A percentile compares a stretch with the other conserved stretches of the same genome.
Conservation (phyloP, 2,329 filamentous ascomycete species). For the Exophiala dermatitidis region DNA sequence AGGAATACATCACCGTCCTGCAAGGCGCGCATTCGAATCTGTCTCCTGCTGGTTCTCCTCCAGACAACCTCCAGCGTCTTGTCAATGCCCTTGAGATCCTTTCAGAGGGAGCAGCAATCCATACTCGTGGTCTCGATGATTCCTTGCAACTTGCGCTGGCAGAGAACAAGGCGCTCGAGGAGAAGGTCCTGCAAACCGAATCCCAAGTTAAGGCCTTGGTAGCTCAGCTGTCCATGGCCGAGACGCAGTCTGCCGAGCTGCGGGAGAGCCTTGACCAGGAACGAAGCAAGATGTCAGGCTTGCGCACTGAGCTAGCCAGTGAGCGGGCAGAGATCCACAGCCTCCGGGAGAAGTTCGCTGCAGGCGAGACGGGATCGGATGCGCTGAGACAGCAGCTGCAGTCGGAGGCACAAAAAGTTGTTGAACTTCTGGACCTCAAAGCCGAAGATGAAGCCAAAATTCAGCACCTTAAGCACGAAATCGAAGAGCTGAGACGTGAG, state of each 20-base stretch:
- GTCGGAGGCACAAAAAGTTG: constrained; percentile 66
- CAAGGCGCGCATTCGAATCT: constrained; percentile 55
- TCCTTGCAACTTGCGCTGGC: constrained; percentile 54
- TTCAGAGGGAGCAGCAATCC: constrained; percentile 54
- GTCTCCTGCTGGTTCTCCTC: constrained; percentile 46
- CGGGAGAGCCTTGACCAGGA: constrained; percentile 48
- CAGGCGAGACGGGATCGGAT: constrained; percentile 78
- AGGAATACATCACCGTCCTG: constrained; percentile 49
- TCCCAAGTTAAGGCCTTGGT: constrained; percentile 50
- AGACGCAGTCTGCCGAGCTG: constrained; percentile 47
- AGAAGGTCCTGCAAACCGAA: constrained; percentile 50
- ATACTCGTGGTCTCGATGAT: constrained; percentile 53
- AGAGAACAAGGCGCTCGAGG: constrained; percentile 56
- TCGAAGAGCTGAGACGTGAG: constrained; percentile 61
- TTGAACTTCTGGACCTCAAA: constrained; percentile 61
- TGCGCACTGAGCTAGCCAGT: constrained; percentile 52
- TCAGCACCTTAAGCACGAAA: constrained; percentile 67
- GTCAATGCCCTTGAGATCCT: constrained; percentile 54
- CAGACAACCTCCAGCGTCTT: constrained; percentile 52
- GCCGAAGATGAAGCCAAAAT: constrained; percentile 69
- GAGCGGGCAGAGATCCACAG: constrained; percentile 62
- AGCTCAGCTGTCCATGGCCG: constrained; percentile 44
- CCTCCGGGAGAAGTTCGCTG: constrained; percentile 64
- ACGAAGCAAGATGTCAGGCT: constrained; percentile 40
- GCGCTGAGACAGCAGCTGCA: constrained; percentile 65